phyloP scores from a whole-genome alignment of 1,284 basidiomycete genomes.

The Erythrobasidium hasegawianum region DNA sequence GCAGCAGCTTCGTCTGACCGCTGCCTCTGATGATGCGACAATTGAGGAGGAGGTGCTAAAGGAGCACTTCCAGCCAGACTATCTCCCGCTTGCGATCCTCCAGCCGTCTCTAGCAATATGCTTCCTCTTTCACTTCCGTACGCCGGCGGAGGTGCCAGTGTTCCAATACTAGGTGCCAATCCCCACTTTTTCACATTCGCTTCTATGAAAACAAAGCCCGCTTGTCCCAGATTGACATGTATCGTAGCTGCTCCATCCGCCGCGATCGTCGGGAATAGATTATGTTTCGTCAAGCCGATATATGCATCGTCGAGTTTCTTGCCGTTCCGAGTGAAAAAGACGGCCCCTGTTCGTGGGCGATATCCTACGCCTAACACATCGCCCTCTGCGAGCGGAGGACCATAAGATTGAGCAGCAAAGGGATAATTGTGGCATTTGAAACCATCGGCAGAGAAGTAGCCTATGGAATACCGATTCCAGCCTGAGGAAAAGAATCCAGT shows the following conservation, averaged over 20 bases:
- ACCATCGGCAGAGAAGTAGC: conserved; percentile 88
- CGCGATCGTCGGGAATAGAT: conserved; percentile 90
- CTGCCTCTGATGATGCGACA: conserved; percentile 22
- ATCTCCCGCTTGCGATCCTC: conserved; percentile 45
- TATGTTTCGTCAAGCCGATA: conserved; percentile 77
- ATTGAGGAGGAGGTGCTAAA: conserved; percentile 29
- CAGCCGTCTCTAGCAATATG: conserved; percentile 82
- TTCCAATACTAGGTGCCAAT: conserved; percentile 87
- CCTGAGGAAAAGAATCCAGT: conserved; percentile 56
- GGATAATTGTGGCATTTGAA: conserved; percentile 98
- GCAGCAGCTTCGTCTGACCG: conserved; percentile 27
- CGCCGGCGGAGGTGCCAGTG: conserved; percentile 88
- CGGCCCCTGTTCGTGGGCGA: conserved; percentile 86
- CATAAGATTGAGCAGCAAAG: conserved; percentile 82
- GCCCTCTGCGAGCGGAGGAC: conserved; percentile 81
- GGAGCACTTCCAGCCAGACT: conserved; percentile 45
- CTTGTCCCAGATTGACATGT: conserved; percentile 91
- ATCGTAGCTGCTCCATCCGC: conserved; percentile 90
- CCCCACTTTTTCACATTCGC: conserved; percentile 99
- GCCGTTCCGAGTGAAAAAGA: conserved; percentile 94
- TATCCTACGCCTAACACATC: conserved; percentile 91
- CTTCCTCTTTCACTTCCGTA: conserved; percentile 92
- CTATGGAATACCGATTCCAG: conserved; percentile 82
- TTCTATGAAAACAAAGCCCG: conserved; percentile 95
- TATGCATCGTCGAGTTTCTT: conserved; percentile 92